Percentiles rank a stretch among this genome's conserved stretches.
Evolutionary conservation across 768 basidiomycete species (phyloP).

Genomic region (Melanogaster broomeanus): DNA sequence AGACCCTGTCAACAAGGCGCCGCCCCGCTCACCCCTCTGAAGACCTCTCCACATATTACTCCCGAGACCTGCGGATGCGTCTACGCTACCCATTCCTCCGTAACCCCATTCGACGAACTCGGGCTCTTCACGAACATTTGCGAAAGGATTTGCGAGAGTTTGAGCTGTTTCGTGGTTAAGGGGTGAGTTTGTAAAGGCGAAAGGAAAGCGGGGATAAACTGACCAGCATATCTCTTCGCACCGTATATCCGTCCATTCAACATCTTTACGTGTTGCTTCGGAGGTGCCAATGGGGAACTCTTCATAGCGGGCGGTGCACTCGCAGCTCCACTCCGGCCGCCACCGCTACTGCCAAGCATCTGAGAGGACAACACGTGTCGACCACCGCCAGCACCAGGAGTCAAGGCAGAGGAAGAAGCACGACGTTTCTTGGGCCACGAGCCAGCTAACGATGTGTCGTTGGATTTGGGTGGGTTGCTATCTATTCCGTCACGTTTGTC

Average conservation of each 20-base stretch:
- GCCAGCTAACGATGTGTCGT: neutral
- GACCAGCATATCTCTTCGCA: conserved; percentile 33
- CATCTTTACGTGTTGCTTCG: conserved; percentile 54
- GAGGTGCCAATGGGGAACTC: conserved; percentile 1
- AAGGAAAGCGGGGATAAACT: neutral
- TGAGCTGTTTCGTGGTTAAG: conserved; percentile 17
- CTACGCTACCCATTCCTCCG: conserved; percentile 74
- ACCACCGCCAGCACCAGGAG: conserved; percentile 31
- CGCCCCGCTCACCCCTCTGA: conserved; percentile 27
- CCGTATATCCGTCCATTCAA: conserved; percentile 89
- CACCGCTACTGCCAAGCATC: neutral
- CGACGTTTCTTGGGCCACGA: conserved; percentile 19
- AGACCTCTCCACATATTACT: conserved; percentile 31
- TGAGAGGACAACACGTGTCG: conserved; percentile 21
- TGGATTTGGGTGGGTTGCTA: neutral
- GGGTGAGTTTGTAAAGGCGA: neutral
- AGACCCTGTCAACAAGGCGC: conserved; percentile 20
- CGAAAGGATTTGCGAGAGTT: conserved; percentile 57
- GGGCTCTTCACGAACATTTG: conserved; percentile 61
- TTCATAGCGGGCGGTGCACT: neutral
- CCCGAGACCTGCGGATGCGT: conserved; percentile 26
- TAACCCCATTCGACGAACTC: conserved; percentile 95
- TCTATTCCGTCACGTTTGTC: conserved; percentile 7
- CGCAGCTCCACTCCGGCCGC: conserved; percentile 7
- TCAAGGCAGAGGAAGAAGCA: conserved; percentile 20